Evolutionary conservation across 2,329 filamentous ascomycete species (phyloP).

Genomic region (Xylariomycetidae sp.): DNA sequence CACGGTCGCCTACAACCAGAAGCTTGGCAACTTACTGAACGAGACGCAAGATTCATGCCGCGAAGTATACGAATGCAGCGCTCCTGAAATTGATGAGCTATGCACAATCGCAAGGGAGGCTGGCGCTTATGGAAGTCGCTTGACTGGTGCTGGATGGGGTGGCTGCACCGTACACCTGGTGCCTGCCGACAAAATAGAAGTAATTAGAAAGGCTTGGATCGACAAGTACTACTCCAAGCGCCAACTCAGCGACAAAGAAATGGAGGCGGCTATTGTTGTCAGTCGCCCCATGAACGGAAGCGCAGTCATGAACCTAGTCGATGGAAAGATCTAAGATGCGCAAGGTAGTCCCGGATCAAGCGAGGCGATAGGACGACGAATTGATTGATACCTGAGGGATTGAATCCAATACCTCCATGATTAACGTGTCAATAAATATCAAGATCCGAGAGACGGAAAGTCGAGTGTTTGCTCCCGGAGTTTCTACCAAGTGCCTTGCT

Average conservation of each 20-base stretch:
- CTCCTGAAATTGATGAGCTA: constrained; percentile 83
- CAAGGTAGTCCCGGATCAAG: neutral
- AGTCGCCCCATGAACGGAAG: constrained; percentile 78
- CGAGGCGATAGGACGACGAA: neutral
- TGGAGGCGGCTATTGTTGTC: constrained; percentile 75
- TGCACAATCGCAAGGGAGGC: constrained; percentile 72
- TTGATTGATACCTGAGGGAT: neutral
- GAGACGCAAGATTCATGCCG: constrained; percentile 83
- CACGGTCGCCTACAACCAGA: constrained; percentile 53
- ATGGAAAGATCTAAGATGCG: constrained; percentile 22
- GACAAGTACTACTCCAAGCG: constrained; percentile 75
- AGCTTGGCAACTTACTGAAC: constrained; percentile 80
- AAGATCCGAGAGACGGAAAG: no score
- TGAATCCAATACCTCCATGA: no score
- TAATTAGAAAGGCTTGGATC: constrained; percentile 70
- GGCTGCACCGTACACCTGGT: constrained; percentile 94
- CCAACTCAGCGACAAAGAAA: constrained; percentile 61
- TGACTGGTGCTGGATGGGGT: constrained; percentile 95
- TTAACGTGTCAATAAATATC: no score
- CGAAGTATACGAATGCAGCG: constrained; percentile 85
- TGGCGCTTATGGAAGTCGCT: constrained; percentile 75
- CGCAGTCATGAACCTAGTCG: constrained; percentile 37
- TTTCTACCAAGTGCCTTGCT: no score
- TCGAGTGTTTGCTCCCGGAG: no score
- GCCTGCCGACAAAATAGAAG: constrained; percentile 72